These are phyloP conservation scores for Cystobasidium tubakii DNA, from an alignment of 768 basidiomycete species.

Conservation along the genomic window DNA sequence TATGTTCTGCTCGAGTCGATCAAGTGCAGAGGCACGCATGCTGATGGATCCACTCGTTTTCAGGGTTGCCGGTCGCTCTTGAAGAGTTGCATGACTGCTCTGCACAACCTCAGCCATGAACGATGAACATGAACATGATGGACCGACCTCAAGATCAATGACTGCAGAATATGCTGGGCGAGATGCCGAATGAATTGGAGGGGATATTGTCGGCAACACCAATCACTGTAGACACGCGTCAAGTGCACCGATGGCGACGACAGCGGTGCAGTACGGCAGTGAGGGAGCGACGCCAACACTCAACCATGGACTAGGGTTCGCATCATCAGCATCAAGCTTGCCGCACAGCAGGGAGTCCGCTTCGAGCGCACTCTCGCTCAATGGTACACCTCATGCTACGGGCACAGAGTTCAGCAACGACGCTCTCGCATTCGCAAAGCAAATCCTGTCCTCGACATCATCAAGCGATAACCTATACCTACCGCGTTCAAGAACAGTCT, in stretches of 20 bases:
- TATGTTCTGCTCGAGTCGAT: too few species aligned
- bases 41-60: too few species aligned
- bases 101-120: too few species aligned
- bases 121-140: too few species aligned
- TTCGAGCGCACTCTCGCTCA: background rate
- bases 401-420: constrained; percentile 1
- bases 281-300: background rate
- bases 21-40: too few species aligned
- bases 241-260: background rate
- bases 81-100: too few species aligned
- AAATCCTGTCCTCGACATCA: background rate
- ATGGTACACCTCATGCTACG: background rate
- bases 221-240: too few species aligned
- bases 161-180: too few species aligned
- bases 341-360: background rate
- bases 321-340: background rate
- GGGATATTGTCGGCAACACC: too few species aligned
- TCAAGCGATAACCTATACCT: background rate
- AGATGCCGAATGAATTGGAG: background rate
- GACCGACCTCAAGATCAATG: too few species aligned
- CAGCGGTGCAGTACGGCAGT: background rate
- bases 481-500: background rate
- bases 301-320: background rate
- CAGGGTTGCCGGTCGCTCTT: too few species aligned
- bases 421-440: constrained; percentile 11